Evolutionary conservation across 2,329 filamentous ascomycete genomes (phyloP), one percentile per base, ranked within the genome.

Genomic region (Juglanconis sp.): DNA sequence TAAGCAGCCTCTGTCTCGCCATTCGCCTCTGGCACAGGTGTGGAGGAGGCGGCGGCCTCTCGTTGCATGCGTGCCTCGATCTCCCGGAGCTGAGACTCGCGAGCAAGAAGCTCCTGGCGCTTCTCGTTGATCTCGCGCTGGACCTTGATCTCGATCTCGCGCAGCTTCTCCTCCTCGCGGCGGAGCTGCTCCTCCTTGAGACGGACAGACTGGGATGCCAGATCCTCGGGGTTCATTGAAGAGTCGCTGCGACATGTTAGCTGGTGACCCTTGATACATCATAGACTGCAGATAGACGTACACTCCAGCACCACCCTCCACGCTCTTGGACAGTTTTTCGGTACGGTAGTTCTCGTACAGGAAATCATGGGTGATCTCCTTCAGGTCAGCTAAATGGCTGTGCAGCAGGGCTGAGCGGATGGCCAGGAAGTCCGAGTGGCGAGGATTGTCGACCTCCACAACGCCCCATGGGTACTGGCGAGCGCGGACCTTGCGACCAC

Each of bases 281-380:
- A 1, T n/a, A 53, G 24, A 9, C 6, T 30, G 15, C n/a, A 15
- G 36, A 44, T 13, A 63, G 47, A 92, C 92, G 69, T 90, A 96
- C 92, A 87, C 87, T 85, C 87, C 86, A 78, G 87, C 84, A 79
- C 91, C 90, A 76, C 91, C 91, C 74, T 97, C 93, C 69, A 99
- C 95, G 75, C 92, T 97, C 91, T 98, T 99, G 83, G 91, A 96
- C 71, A 99, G 90, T 84, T 98, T 98, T 90, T 99, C 95, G 73
- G 95, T 99, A 92, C 95, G 92, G 86, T 99, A 99, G 81, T 99
- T 99, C 77, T 99, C 95, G 81, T 99, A 99, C 66, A 99, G 82
- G 88, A 99, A 99, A 78, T 99, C 95, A 78, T 99, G 95, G 56
- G 95, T 99, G 74, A 99, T 99, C 78, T 99, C 95, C 87, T 99